Percentiles rank a stretch among this genome's conserved stretches.
Evolutionary conservation across 2,329 filamentous ascomycete genomes (phyloP).

Genomic region (Claviceps sorghi): DNA sequence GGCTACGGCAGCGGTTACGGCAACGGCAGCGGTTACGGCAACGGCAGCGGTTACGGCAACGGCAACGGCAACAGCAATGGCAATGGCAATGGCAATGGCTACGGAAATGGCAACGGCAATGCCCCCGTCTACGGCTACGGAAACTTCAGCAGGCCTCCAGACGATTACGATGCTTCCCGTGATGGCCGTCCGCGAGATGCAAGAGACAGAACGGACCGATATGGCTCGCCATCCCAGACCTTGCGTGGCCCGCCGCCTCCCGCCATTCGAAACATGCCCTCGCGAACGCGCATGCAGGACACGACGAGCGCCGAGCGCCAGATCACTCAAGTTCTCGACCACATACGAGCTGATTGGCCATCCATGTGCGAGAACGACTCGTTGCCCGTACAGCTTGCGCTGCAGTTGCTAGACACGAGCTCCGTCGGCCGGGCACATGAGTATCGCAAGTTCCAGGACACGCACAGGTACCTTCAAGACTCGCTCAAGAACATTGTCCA

Average conservation of each 20-base stretch:
- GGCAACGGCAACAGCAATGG: too few relatives aligned
- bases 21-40: too few relatives aligned
- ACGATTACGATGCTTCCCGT: slow-evolving; percentile 32
- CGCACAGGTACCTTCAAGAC: slow-evolving; percentile 77
- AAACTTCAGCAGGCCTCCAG: slow-evolving; percentile 24
- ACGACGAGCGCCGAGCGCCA: slow-evolving; percentile 40
- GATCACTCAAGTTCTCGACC: slow-evolving; percentile 54
- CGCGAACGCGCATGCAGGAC: slow-evolving; percentile 23
- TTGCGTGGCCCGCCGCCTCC: slow-evolving; percentile 16
- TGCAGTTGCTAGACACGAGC: slow-evolving; percentile 86
- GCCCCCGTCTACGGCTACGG: slow-evolving; percentile 21
- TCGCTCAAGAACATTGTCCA: slow-evolving; percentile 92
- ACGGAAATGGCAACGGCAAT: slow-evolving; percentile 16
- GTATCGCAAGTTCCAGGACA: slow-evolving; percentile 69
- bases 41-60: too few relatives aligned
- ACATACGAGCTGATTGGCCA: slow-evolving; percentile 81
- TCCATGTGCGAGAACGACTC: slow-evolving; percentile 82
- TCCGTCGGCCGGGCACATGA: slow-evolving; percentile 85
- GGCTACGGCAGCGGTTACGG: too few relatives aligned
- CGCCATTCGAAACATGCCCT: slow-evolving; percentile 20
- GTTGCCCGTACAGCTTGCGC: slow-evolving; percentile 83
- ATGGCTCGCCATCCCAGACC: slow-evolving; percentile 22
- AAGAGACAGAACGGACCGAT: slow-evolving; percentile 29
- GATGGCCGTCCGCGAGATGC: slow-evolving; percentile 29
- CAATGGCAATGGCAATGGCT: too few relatives aligned